Percentiles rank a stretch among this genome's conserved stretches.
Evolutionary conservation across 192 early-diverging fungal species (phyloP).

Genomic region (Coemansia sp.): DNA sequence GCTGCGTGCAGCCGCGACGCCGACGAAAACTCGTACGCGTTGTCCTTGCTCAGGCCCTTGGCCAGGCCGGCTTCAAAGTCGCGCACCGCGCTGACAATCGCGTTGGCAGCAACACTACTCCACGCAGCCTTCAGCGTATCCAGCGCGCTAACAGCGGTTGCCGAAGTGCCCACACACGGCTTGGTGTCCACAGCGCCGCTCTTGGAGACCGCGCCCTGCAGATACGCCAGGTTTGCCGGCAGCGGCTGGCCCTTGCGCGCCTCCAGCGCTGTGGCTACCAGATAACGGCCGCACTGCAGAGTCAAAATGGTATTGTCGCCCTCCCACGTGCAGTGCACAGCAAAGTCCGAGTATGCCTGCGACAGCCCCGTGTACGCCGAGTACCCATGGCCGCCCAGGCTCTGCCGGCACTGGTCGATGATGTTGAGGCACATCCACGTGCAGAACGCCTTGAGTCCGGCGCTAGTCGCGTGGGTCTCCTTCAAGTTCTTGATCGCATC

Average conservation of each 20-base stretch:
- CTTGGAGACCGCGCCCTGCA: constrained; percentile 56
- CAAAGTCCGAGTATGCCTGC: constrained; percentile 80
- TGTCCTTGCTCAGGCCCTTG: constrained; percentile 67
- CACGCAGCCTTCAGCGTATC: constrained; percentile 71
- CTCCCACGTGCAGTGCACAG: constrained; percentile 86
- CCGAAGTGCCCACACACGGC: constrained; percentile 25
- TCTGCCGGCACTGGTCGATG: constrained; percentile 89
- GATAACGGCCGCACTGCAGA: constrained; percentile 82
- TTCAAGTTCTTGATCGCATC: constrained; percentile 76
- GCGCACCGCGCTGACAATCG: constrained; percentile 74
- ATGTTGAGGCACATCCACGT: constrained; percentile 87
- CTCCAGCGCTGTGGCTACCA: constrained; percentile 67
- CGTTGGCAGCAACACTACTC: constrained; percentile 76
- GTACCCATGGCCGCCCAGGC: constrained; percentile 90
- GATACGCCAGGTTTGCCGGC: constrained; percentile 72
- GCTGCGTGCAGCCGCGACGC: constrained; percentile 76
- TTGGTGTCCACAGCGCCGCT: constrained; percentile 12
- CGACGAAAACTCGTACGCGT: constrained; percentile 85
- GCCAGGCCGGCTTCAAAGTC: constrained; percentile 68
- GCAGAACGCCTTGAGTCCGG: constrained; percentile 90
- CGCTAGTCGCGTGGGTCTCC: constrained; percentile 87
- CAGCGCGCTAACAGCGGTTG: constrained; percentile 46
- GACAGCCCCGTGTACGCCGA: constrained; percentile 88
- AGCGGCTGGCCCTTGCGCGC: constrained; percentile 72
- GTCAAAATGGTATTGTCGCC: constrained; percentile 92